A percentile compares a stretch with the other conserved stretches of the same genome.
These are phyloP conservation scores for Sophora flavescens DNA, from an alignment of 306 rosid genomes.

Conservation along the genomic window DNA sequence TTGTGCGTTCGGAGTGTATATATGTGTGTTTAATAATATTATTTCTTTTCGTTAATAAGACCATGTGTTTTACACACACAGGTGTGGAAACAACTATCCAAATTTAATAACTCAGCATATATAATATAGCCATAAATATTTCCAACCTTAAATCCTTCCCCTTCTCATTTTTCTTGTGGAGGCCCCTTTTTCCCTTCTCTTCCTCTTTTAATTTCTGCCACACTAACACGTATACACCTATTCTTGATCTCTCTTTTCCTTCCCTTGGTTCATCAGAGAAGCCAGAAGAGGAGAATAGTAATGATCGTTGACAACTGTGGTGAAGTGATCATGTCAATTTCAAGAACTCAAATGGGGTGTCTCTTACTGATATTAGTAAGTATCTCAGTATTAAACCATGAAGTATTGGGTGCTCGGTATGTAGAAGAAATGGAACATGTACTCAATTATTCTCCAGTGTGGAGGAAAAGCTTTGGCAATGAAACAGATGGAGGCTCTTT, in stretches of 20 bases:
- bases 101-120: too few relatives aligned
- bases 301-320: conserved; percentile 3
- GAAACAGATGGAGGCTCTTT: conserved; percentile 49
- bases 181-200: background rate
- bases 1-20: too few relatives aligned
- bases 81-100: too few relatives aligned
- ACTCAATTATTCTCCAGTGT: too few relatives aligned
- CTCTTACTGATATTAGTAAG: conserved; percentile 54
- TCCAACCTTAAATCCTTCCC: conserved; percentile 30
- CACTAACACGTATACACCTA: background rate
- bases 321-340: conserved; percentile 53
- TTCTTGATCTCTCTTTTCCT: conserved; percentile 32
- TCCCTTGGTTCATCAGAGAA: conserved; percentile 16
- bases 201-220: conserved; percentile 7
- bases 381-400: conserved; percentile 49
- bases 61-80: too few relatives aligned
- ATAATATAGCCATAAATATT: too few relatives aligned
- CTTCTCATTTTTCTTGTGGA: background rate
- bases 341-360: conserved; percentile 52
- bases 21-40: too few relatives aligned
- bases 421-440: conserved; percentile 42
- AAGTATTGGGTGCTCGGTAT: conserved; percentile 55
- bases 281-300: too few relatives aligned
- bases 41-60: too few relatives aligned
- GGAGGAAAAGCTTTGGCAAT: too few relatives aligned